These are phyloP conservation scores for Helicocarpus griseus DNA, from an alignment of 2,329 filamentous ascomycete genomes.

Conservation along the genomic window DNA sequence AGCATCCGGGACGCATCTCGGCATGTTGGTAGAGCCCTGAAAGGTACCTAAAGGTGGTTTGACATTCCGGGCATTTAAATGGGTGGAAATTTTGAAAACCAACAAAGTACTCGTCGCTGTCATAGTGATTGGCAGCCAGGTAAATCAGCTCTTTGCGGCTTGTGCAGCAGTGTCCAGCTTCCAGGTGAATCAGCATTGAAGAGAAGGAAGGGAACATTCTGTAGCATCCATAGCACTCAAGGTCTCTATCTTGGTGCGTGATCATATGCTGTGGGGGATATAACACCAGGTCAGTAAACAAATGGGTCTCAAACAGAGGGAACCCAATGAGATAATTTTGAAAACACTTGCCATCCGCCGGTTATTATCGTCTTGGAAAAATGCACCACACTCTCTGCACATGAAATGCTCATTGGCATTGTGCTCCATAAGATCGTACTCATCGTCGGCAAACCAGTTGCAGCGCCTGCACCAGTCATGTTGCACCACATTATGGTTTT, in stretches of 20 bases:
- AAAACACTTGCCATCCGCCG: constrained; percentile 11
- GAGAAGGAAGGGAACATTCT: constrained; percentile 15
- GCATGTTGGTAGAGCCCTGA: constrained; percentile 17
- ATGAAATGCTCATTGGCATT: constrained; percentile 8
- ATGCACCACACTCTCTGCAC: constrained; percentile 9
- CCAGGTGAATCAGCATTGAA: constrained; percentile 19
- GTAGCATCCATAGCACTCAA: constrained; percentile 16
- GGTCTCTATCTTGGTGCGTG: constrained; percentile 10
- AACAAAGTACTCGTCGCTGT: constrained; percentile 5
- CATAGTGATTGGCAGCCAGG: not conserved
- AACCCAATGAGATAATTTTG: not conserved
- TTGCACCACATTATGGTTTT: not conserved
- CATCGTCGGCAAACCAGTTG: constrained; percentile 6
- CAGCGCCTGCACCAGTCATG: constrained; percentile 8
- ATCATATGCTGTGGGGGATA: constrained; percentile 15
- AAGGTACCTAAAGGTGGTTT: constrained; percentile 8
- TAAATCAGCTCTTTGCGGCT: constrained; percentile 4
- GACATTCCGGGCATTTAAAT: constrained; percentile 13
- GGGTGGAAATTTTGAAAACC: not conserved
- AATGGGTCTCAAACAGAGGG: not conserved
- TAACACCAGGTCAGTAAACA: not conserved
- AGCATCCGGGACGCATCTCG: constrained; percentile 9
- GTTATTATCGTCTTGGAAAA: constrained; percentile 13
- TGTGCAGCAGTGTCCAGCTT: constrained; percentile 15
- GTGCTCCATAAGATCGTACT: constrained; percentile 10